phyloP scores from a whole-genome alignment of 2,329 filamentous ascomycete genomes.

The Aquanectria penicillioides region DNA sequence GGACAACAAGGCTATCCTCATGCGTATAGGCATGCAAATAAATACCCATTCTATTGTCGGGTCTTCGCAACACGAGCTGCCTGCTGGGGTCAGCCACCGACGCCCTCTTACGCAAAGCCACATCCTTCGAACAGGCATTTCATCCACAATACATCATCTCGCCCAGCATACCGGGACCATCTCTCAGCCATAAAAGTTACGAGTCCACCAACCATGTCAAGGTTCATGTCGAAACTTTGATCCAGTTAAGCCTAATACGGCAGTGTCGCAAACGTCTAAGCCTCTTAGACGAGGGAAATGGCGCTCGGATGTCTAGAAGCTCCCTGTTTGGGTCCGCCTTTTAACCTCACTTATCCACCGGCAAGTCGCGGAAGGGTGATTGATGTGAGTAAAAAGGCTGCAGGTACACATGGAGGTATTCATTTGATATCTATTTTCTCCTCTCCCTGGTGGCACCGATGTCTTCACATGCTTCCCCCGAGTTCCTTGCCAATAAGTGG shows the following conservation, averaged over 20 bases:
- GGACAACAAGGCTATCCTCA: constrained; percentile 19
- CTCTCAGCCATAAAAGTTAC: neutral
- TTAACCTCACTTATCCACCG: constrained; percentile 7
- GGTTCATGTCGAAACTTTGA: neutral
- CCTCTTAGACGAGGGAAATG: constrained; percentile 1
- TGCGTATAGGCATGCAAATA: constrained; percentile 3
- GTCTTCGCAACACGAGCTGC: too few relatives aligned
- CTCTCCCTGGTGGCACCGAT: neutral
- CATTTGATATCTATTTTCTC: too few relatives aligned
- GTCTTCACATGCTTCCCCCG: neutral
- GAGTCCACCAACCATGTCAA: constrained; percentile 6
- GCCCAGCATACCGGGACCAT: constrained; percentile 14
- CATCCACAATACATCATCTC: neutral
- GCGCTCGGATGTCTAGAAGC: constrained; percentile 15
- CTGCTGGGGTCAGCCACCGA: too few relatives aligned
- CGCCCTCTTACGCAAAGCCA: neutral
- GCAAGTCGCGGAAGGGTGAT: constrained; percentile 1
- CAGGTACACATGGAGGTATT: constrained; percentile 9
- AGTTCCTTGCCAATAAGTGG: neutral
- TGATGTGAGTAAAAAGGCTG: constrained; percentile 17
- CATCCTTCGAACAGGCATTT: neutral
- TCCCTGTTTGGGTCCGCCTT: constrained; percentile 19
- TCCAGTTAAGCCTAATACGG: constrained; percentile 13
- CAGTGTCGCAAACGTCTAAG: constrained; percentile 7
- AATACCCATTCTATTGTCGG: too few relatives aligned